These are phyloP conservation scores for Ustilago bromivora DNA, from an alignment of 1,284 basidiomycete species.

Conservation along the genomic window DNA sequence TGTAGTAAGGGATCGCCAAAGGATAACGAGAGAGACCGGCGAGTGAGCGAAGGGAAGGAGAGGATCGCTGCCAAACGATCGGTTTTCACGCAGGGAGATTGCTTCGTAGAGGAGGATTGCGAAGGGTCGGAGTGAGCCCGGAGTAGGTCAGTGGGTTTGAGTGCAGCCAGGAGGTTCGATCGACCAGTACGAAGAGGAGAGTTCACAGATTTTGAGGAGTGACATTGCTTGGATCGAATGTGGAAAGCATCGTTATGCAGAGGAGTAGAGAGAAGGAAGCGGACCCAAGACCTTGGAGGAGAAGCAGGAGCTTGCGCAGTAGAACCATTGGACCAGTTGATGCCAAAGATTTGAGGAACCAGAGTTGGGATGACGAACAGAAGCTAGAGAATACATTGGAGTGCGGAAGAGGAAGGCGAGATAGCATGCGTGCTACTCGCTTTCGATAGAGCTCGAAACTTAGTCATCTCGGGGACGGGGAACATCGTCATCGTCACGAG, in stretches of 20 bases:
- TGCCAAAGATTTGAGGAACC: constrained; percentile 21
- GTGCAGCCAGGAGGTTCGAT: constrained; percentile 10
- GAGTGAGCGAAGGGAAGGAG: background rate
- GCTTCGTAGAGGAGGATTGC: background rate
- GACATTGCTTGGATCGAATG: constrained; percentile 22
- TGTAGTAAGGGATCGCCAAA: background rate
- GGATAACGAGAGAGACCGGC: background rate
- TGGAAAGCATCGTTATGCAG: constrained; percentile 10
- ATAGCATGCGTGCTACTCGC: background rate
- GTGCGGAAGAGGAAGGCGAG: background rate
- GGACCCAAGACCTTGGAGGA: constrained; percentile 3
- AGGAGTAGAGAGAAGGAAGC: background rate
- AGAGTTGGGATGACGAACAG: constrained; percentile 11
- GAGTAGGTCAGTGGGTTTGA: background rate
- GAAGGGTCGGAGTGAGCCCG: background rate
- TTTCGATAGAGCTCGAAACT: background rate
- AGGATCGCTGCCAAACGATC: background rate
- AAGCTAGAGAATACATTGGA: constrained; percentile 26
- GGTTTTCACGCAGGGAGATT: background rate
- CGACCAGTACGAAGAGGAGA: background rate
- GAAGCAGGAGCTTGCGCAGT: constrained; percentile 4
- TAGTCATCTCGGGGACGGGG: constrained; percentile 47
- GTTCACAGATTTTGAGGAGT: constrained; percentile 15
- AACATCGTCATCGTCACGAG: constrained; percentile 56
- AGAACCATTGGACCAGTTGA: constrained; percentile 9